phyloP scores from a whole-genome alignment of 495 filamentous ascomycete genomes.

The Peziza echinospora region DNA sequence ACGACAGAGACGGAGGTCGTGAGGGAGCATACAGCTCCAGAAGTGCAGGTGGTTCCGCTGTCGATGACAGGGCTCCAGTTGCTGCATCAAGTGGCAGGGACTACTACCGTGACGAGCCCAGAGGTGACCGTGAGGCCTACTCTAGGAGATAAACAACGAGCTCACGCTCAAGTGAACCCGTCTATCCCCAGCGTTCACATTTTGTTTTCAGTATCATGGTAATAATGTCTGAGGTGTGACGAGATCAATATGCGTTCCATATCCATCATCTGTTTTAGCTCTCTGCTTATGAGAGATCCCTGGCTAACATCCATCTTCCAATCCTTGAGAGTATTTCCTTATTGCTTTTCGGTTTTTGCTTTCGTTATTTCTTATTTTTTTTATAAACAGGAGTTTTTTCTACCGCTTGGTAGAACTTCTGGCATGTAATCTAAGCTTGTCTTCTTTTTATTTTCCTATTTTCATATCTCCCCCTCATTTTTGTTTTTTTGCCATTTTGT shows the following conservation, averaged over 20 bases:
- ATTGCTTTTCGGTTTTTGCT: too few species aligned
- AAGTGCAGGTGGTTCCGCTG: background rate
- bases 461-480: background rate
- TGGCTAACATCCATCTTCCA: too few species aligned
- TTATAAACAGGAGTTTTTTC: too few species aligned
- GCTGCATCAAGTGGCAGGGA: background rate
- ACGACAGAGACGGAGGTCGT: conserved; percentile 26
- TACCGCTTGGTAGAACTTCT: too few species aligned
- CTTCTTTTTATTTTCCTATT: background rate
- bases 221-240: background rate
- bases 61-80: background rate
- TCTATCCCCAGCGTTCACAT: background rate
- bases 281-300: too few species aligned
- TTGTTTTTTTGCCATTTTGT: background rate
- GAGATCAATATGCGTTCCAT: background rate
- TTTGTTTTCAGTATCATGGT: background rate
- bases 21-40: conserved; percentile 22
- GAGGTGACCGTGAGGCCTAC: background rate
- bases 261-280: background rate
- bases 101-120: background rate
- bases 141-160: background rate
- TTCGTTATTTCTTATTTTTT: too few species aligned
- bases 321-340: too few species aligned
- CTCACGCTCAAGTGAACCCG: background rate
- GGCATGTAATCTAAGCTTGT: background rate